phyloP scores from a whole-genome alignment of 2,329 filamentous ascomycete species.

The Diaporthe nobilis region DNA sequence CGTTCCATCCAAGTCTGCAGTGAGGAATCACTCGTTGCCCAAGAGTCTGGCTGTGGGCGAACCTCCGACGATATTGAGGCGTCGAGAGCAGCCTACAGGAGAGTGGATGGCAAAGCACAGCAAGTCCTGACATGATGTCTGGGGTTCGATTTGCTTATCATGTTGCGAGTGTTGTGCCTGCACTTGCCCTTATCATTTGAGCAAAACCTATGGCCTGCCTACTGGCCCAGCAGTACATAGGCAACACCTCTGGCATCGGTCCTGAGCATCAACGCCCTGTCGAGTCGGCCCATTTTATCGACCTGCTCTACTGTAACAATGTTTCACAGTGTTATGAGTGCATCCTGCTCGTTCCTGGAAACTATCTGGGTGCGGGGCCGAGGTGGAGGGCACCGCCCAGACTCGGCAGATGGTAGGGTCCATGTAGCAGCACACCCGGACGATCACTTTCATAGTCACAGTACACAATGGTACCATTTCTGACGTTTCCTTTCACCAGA shows the following conservation, averaged over 20 bases:
- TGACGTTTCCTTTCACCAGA: neutral
- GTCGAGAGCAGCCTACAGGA: neutral
- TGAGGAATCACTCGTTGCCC: neutral
- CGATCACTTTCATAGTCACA: neutral
- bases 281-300: neutral
- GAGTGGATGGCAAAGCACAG: neutral
- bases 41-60: no score
- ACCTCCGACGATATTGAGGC: neutral
- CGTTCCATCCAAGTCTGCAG: neutral
- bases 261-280: neutral
- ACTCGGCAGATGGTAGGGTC: neutral
- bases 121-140: neutral
- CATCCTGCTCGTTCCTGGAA: neutral
- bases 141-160: neutral
- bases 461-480: neutral
- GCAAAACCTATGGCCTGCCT: neutral
- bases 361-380: neutral
- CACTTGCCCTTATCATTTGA: neutral
- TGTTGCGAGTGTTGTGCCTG: neutral
- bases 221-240: no score
- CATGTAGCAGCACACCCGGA: neutral
- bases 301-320: no score
- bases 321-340: no score
- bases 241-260: neutral
- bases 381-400: neutral